These are phyloP conservation scores for Colletotrichum agaves DNA, from an alignment of 2,329 filamentous ascomycete genomes.

Conservation along the genomic window DNA sequence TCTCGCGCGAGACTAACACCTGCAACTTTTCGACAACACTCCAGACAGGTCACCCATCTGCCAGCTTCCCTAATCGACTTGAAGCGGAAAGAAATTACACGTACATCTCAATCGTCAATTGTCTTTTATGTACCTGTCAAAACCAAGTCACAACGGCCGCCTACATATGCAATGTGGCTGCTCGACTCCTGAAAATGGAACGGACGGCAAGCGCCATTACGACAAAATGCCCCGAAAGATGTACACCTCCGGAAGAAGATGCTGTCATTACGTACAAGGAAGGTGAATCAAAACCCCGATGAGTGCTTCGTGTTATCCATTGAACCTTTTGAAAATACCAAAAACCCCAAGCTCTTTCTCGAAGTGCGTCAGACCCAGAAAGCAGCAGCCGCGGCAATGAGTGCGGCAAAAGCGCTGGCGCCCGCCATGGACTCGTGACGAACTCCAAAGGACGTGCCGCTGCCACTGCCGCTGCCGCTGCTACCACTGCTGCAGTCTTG, in stretches of 20 bases:
- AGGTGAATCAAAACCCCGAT: slow-evolving; percentile 6
- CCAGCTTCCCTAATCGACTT: too few relatives aligned
- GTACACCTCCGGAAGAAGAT: slow-evolving; percentile 9
- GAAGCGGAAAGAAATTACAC: too few relatives aligned
- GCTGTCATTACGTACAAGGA: slow-evolving; percentile 29
- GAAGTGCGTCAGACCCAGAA: slow-evolving; percentile 42
- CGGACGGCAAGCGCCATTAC: slow-evolving; percentile 38
- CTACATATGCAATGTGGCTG: slow-evolving; percentile 8
- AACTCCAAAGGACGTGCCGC: slow-evolving; percentile 40
- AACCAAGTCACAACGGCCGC: slow-evolving; percentile 17
- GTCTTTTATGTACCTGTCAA: slow-evolving; percentile 14
- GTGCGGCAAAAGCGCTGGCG: slow-evolving; percentile 50
- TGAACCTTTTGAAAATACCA: neutral
- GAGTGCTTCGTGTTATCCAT: slow-evolving; percentile 15
- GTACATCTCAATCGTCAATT: neutral
- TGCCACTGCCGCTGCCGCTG: slow-evolving; percentile 33
- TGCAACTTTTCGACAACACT: too few relatives aligned
- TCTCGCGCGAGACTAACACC: too few relatives aligned
- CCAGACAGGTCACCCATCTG: too few relatives aligned
- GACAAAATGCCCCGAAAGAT: slow-evolving; percentile 10
- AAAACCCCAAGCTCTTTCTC: neutral
- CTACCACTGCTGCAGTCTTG: slow-evolving; percentile 48
- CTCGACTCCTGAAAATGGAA: slow-evolving; percentile 20
- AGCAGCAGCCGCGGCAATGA: slow-evolving; percentile 48
- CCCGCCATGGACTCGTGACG: slow-evolving; percentile 44